Base-by-base conservation (phyloP, 805 yeast genomes). In the Candida germanica region DNA sequence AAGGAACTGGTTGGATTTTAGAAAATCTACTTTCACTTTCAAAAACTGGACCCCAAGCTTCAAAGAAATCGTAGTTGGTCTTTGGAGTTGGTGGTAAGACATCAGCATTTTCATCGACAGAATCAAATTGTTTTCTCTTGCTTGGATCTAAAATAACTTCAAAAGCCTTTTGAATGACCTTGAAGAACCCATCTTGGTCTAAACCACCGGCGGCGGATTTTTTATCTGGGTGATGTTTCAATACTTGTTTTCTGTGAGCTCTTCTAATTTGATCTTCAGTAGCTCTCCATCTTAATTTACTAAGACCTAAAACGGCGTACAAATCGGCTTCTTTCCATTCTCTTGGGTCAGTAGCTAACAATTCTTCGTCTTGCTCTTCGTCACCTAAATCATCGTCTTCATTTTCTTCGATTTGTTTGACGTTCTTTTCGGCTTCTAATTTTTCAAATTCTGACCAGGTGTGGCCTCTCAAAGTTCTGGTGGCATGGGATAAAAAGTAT, bases 381-480 rank as follows among this genome's bases (percentile, higher is more conserved):
- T 88, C 94, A 20, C 83, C 76, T 52, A 79, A 76, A 49, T 80
- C 82, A 37, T 78, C 85, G 41, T 75, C 78, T 40, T 59, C 65
- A 44, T 75, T 57, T 50, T 76, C 83, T 51, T 85, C 95, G 44
- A 79, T 77, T 39, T 66, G 65, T 53, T 75, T 74, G 54, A 85
- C 95, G 64, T 86, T 86, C 66, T 79, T 80, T 59, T 83, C 94
- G 43, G 96, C 96, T 74, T 89, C 94, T 49, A 88, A 70, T 61
- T 84, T 82, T 69, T 93, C 98, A 57, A 78, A 93, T 68, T 93
- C 98, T 38, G 97, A 87, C 96, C 97, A 93, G 33, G 98, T 87
- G 70, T 95, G 96, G 61, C 96, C 96, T 69, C 96, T 81, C 52
- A 89, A 73, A 36, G 94, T 78, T 74, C 98, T 85, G 50, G 95